Base-by-base conservation (phyloP, 345 rosid species). In the Euphorbia pulcherrima region DNA sequence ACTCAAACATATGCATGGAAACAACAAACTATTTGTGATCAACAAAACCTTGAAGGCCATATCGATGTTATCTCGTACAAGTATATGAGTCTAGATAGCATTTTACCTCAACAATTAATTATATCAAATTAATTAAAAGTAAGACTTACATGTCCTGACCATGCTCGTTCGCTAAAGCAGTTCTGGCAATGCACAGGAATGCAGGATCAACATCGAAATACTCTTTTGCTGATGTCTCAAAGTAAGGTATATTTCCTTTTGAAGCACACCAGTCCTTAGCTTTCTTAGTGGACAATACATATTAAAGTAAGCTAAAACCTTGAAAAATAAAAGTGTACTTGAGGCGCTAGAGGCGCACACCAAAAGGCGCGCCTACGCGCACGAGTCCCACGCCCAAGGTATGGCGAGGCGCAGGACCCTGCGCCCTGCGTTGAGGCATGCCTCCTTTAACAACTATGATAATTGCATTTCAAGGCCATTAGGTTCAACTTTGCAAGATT, bases 191-290 rank as follows among this genome's bases (percentile, higher is more conserved):
- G 77, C 82, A 80, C 67, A 87, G 73, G 79, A 93, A 93, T 2
- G 97, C 83, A 44, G 83, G 84, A 79, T 93, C 97, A 47, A 93
- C 92, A 74, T 93, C 90, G 85, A 79, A 73, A 82, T 90, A 96
- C 77, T 93, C 97, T 82, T 93, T 93, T 39, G 98, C 98, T 21
- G 97, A 93, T 64, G 96, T 93, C 84, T 93, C 98, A 70, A 81
- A 89, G 82, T 93, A 93, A 41, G 91, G 87, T 64, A 93, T 88
- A 79, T 86, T 86, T 59, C 97, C 96, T 71, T 87, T 93, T 11
- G 92, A 77, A 52, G 86, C 87, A 71, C 98, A 93, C 98, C 98
- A 93, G 26, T 93, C 98, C 79, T 85, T 84, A 29, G 98, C 98
- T 82, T 90, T 93, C 90, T 90, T 93, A n/a, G n/a, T n/a, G n/a